These are phyloP conservation scores for Zopfia rhizophila DNA, from an alignment of 2,329 filamentous ascomycete species.

Conservation along the genomic window DNA sequence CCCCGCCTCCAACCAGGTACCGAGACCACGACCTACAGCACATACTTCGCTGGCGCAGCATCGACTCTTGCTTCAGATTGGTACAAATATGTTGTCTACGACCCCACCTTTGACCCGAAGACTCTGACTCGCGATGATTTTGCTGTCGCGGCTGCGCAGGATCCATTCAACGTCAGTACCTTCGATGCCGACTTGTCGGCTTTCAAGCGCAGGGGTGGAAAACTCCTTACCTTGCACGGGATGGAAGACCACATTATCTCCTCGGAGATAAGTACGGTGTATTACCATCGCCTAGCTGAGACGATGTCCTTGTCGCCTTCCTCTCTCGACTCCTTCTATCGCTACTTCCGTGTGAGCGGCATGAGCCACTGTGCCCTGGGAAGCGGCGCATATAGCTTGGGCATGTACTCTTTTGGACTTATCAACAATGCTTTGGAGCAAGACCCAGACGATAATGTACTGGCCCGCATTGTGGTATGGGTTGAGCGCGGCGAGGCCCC, in stretches of 20 bases:
- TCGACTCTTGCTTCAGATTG: conserved; percentile 54
- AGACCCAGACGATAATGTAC: conserved; percentile 46
- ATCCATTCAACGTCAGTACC: conserved; percentile 26
- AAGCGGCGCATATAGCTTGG: conserved; percentile 23
- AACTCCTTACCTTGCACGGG: conserved; percentile 40
- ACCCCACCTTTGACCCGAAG: conserved; percentile 47
- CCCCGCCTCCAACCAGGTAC: conserved; percentile 58
- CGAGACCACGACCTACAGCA: conserved; percentile 46
- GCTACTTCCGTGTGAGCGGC: conserved; percentile 35
- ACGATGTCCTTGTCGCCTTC: conserved; percentile 17
- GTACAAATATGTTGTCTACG: conserved; percentile 56
- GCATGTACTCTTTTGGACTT: conserved; percentile 1
- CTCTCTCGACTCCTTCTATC: conserved; percentile 32
- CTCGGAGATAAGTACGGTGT: conserved; percentile 7
- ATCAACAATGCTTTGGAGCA: conserved; percentile 25
- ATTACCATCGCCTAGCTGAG: conserved; percentile 28
- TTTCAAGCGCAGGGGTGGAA: conserved; percentile 29
- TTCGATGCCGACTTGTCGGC: conserved; percentile 30
- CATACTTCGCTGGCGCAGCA: conserved; percentile 46
- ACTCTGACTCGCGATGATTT: conserved; percentile 49
- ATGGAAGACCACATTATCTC: conserved; percentile 20
- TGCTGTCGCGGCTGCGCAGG: conserved; percentile 38
- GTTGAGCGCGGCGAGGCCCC: conserved; percentile 36
- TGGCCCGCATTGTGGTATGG: conserved; percentile 37
- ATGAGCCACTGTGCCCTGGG: conserved; percentile 34